Evolutionary conservation across 495 filamentous ascomycete species (phyloP).

Genomic region (Saxophila tyrrhenica): DNA sequence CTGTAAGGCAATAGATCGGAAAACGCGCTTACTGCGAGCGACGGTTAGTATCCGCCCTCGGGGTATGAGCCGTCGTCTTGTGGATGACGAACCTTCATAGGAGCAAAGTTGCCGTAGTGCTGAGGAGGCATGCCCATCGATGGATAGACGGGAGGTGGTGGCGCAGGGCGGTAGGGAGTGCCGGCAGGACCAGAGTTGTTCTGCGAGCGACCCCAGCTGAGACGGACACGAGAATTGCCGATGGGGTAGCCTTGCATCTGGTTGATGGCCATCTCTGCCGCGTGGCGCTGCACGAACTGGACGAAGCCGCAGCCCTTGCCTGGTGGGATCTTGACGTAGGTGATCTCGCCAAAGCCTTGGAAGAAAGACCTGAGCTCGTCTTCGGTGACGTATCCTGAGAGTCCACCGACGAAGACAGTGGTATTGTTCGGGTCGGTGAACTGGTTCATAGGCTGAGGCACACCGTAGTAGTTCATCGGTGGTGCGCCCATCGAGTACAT

Average conservation of each 20-base stretch:
- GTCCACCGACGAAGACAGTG: conserved; percentile 94
- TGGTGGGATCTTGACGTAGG: conserved; percentile 99
- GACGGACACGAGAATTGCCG: conserved; percentile 92
- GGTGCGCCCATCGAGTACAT: conserved; percentile 63
- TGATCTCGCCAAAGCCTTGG: conserved; percentile 98
- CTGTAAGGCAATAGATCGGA: not conserved
- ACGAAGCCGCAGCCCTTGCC: conserved; percentile 99
- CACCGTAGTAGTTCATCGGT: conserved; percentile 70
- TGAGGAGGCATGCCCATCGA: conserved; percentile 62
- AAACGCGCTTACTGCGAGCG: conserved; percentile 5
- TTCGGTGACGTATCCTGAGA: conserved; percentile 97
- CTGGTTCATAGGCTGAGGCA: conserved; percentile 96
- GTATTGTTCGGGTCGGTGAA: conserved; percentile 99
- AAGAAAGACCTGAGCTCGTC: conserved; percentile 99
- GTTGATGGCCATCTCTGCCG: conserved; percentile 99
- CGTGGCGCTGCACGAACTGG: conserved; percentile 97
- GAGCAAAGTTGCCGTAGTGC: conserved; percentile 62
- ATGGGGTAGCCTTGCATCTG: conserved; percentile 99
- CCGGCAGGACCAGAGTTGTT: conserved; percentile 98
- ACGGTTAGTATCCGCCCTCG: not conserved
- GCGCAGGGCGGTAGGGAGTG: conserved; percentile 92
- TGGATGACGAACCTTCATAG: conserved; percentile 52
- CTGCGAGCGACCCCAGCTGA: conserved; percentile 95
- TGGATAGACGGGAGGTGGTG: conserved; percentile 74
- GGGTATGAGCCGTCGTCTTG: not conserved